phyloP scores from a whole-genome alignment of 176 grass and related monocot genomes.

The Microstegium vimineum region DNA sequence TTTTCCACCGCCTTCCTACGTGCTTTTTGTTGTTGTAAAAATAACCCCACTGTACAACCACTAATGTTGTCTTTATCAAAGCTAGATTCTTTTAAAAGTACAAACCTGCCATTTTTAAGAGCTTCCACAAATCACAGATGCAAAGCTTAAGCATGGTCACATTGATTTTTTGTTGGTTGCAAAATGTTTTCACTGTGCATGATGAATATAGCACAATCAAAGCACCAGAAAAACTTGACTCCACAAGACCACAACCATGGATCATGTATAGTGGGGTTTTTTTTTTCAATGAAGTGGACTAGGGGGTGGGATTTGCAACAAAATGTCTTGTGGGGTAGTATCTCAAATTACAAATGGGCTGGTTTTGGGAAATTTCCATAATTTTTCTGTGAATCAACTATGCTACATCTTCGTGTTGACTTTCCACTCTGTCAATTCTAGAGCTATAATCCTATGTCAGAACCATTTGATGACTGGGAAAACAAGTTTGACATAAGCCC shows the following conservation, averaged over 20 bases:
- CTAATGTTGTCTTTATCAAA: not conserved
- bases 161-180: not conserved
- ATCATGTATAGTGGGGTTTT: not conserved
- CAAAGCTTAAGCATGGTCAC: not conserved
- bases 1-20: not conserved
- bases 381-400: not conserved
- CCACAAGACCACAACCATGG: not conserved
- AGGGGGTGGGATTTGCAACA: not conserved
- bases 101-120: not conserved
- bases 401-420: slow-evolving; percentile 7
- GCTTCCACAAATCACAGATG: not conserved
- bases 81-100: not conserved
- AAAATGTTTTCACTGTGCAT: not conserved
- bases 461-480: slow-evolving; percentile 82
- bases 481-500: slow-evolving; percentile 56
- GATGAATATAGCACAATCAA: not conserved
- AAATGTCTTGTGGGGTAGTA: not conserved
- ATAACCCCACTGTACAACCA: not conserved
- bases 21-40: not conserved
- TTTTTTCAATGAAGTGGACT: not conserved
- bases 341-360: not conserved
- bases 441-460: slow-evolving; percentile 90
- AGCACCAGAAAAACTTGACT: not conserved
- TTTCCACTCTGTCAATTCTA: slow-evolving; percentile 28
- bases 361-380: not conserved